Evolutionary conservation across 495 filamentous ascomycete species (phyloP).

Genomic region (Penicillium steckii): DNA sequence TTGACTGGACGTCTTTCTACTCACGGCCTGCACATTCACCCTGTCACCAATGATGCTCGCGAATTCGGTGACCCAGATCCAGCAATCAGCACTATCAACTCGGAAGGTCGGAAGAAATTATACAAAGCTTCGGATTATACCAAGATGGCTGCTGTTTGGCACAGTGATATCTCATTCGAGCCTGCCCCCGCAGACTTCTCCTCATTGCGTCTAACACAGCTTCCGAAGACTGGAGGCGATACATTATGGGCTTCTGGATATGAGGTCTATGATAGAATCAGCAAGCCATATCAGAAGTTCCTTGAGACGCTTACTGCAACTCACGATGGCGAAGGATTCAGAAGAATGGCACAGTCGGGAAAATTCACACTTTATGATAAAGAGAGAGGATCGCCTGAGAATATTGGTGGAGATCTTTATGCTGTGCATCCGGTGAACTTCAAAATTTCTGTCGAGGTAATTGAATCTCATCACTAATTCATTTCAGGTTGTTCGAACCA

Average conservation of each 20-base stretch:
- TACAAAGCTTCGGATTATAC: slow-evolving; percentile 18
- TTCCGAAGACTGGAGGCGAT: slow-evolving; percentile 63
- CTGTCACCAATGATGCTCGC: slow-evolving; percentile 50
- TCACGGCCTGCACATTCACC: slow-evolving; percentile 65
- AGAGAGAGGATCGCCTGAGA: slow-evolving; percentile 60
- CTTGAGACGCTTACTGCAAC: slow-evolving; percentile 62
- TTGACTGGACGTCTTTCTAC: slow-evolving; percentile 56
- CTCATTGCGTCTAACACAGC: slow-evolving; percentile 48
- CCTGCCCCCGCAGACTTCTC: slow-evolving; percentile 60
- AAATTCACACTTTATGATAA: slow-evolving; percentile 51
- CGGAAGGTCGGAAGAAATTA: slow-evolving; percentile 53
- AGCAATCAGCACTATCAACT: slow-evolving; percentile 67
- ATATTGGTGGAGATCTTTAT: slow-evolving; percentile 53
- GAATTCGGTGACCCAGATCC: slow-evolving; percentile 55
- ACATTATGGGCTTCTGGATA: slow-evolving; percentile 73
- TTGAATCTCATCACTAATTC: background rate
- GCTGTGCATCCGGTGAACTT: slow-evolving; percentile 54
- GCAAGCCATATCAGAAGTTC: slow-evolving; percentile 57
- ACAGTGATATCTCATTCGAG: slow-evolving; percentile 67
- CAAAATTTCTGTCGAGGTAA: background rate
- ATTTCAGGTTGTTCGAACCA: slow-evolving; percentile 59
- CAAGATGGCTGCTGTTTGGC: slow-evolving; percentile 42
- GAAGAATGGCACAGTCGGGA: slow-evolving; percentile 15
- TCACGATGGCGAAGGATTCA: slow-evolving; percentile 32
- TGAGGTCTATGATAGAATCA: slow-evolving; percentile 71